Conservation (phyloP, 495 filamentous ascomycete species). For the Elaphomyces granulatus region DNA sequence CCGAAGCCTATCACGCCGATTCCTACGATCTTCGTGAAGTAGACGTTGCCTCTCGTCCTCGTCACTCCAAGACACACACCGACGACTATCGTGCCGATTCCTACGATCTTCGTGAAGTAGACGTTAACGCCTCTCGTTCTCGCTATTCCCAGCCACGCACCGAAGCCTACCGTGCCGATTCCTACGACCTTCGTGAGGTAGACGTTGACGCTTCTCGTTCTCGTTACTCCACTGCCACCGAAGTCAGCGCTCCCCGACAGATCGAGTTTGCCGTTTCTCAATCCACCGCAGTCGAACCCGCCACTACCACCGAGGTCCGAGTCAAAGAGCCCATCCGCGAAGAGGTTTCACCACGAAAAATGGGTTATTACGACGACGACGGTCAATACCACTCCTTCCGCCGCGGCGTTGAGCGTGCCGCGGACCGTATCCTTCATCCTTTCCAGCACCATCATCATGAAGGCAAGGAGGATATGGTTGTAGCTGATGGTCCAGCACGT, state of each 20-base stretch:
- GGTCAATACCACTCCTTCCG: constrained; percentile 92
- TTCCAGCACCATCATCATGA: constrained; percentile 45
- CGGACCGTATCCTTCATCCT: constrained; percentile 64
- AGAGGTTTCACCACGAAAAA: constrained; percentile 42
- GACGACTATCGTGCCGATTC: constrained; percentile 14
- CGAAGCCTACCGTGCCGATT: constrained; percentile 14
- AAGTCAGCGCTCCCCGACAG: constrained; percentile 7
- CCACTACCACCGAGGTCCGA: constrained; percentile 26
- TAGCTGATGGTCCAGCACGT: constrained; percentile 31
- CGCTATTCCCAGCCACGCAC: constrained; percentile 13
- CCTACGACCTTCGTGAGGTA: constrained; percentile 8
- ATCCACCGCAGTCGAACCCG: constrained; percentile 35
- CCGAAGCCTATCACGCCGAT: constrained; percentile 14
- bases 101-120: constrained; percentile 7
- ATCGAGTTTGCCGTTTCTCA: constrained; percentile 15
- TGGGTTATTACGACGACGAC: constrained; percentile 99
- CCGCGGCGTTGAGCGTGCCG: constrained; percentile 68
- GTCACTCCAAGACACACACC: constrained; percentile 12
- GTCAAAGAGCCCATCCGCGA: constrained; percentile 34
- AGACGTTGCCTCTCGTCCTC: constrained; percentile 12
- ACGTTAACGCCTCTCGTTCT: constrained; percentile 10
- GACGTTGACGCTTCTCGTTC: constrained; percentile 10
- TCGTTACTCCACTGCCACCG: constrained; percentile 19
- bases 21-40: constrained; percentile 8
- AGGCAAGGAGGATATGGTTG: constrained; percentile 44